Base-by-base conservation (phyloP, 352 stramenopile species). In the Blastocystis sp. region DNA sequence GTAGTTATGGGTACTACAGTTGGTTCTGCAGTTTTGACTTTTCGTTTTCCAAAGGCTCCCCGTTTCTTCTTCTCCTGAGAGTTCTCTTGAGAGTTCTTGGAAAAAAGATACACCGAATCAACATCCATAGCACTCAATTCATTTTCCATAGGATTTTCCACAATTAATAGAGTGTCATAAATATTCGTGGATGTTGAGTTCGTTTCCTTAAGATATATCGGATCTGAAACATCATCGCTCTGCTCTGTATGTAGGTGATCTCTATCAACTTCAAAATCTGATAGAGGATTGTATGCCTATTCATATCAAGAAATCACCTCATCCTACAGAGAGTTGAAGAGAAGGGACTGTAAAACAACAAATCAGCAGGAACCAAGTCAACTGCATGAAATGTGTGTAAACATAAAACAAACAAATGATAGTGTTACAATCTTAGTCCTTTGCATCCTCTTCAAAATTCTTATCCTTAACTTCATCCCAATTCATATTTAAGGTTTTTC, bases 381-480 rank as follows among this genome's bases (percentile, higher is more conserved):
- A 9, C 40, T 48, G 40, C 40, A 48, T 48, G 9, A 48, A 48
- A 48, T 9, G 40, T 48, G 9, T 48, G 40, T 48, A 9, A 48
- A 2, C 9, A 48, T 2, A 2, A 48, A 48, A 48, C 40, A 48
- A 48, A 48, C 40, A 48, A 48, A 48, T 48, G 40, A 48, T 48
- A 48, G 3, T 48, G 9, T 48, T 48, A 62, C 56, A n/a, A n/a
- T 59, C 35, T 89, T 78, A 89, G 37, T 89, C 42, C 42, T 79
- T 75, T 22, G 44, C 44, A 6, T 59, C 78, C n/a, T 75, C 66
- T 22, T 89, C 78, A 64, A 77, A 89, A 27, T 59, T 68, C 24
- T 89, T 89, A 51, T 89, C 78, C 66, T 89, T 89, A 54, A 89
- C 66, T 56, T 89, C 78, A 24, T 78, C 62, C 78, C 78, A 89